phyloP scores from a whole-genome alignment of 129 eudicot species.

The Centrapalus pauciflorus region DNA sequence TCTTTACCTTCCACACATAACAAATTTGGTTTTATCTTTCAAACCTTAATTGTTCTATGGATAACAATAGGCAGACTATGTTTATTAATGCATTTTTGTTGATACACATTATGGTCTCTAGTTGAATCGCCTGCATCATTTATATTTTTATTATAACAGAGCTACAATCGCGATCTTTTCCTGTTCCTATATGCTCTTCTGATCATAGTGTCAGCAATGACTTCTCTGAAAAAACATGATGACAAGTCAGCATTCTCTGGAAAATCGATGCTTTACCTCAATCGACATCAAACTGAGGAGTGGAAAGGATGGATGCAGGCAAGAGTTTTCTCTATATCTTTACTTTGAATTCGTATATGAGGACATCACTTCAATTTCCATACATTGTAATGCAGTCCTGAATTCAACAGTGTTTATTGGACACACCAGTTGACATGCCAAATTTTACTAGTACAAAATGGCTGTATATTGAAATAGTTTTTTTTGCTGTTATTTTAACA shows the following conservation, averaged over 20 bases:
- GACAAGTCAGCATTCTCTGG: slow-evolving; percentile 94
- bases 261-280: slow-evolving; percentile 77
- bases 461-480: slow-evolving; percentile 11
- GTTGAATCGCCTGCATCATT: too few species aligned
- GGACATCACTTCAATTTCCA: neutral
- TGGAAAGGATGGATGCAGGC: slow-evolving; percentile 99
- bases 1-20: neutral
- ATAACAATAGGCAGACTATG: neutral
- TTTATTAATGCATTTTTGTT: neutral
- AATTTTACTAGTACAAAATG: neutral
- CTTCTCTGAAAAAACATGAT: slow-evolving; percentile 77
- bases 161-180: slow-evolving; percentile 90
- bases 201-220: slow-evolving; percentile 76
- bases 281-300: slow-evolving; percentile 95
- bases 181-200: slow-evolving; percentile 73
- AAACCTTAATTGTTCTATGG: neutral
- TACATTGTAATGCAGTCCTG: neutral
- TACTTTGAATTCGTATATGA: neutral
- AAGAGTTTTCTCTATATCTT: slow-evolving; percentile 15
- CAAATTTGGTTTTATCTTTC: neutral
- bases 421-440: neutral
- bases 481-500: slow-evolving; percentile 6
- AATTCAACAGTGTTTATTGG: neutral
- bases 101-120: too few species aligned
- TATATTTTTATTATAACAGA: slow-evolving; percentile 52